Evolutionary conservation across 768 basidiomycete genomes (phyloP).

Genomic region (Brasilioporus rufonigricans): DNA sequence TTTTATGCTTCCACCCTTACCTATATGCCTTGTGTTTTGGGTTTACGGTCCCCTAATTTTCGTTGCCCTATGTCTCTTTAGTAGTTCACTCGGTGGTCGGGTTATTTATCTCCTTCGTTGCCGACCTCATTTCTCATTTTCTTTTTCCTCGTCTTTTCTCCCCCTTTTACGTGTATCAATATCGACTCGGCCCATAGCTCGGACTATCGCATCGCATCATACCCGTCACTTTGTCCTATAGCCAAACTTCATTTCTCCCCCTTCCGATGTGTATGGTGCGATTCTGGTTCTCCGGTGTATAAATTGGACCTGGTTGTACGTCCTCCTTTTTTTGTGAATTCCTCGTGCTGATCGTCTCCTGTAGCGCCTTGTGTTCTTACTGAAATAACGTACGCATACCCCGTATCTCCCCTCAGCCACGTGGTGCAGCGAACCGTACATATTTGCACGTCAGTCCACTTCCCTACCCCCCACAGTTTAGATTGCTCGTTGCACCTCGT

Average conservation of each 20-base stretch:
- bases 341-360: constrained; percentile 8
- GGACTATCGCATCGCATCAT: constrained; percentile 36
- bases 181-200: constrained; percentile 28
- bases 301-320: constrained; percentile 28
- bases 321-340: neutral
- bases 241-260: neutral
- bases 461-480: constrained; percentile 10
- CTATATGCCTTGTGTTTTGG: constrained; percentile 21
- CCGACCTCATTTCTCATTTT: constrained; percentile 2
- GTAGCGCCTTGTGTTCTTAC: constrained; percentile 28
- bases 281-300: constrained; percentile 31
- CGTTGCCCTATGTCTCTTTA: constrained; percentile 27
- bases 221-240: constrained; percentile 28
- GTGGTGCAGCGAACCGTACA: constrained; percentile 24
- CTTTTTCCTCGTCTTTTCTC: neutral
- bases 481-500: constrained; percentile 22
- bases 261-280: constrained; percentile 34
- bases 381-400: constrained; percentile 28
- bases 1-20: constrained; percentile 14
- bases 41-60: constrained; percentile 24
- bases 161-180: constrained; percentile 30
- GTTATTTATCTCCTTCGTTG: constrained; percentile 18
- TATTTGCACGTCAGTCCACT: constrained; percentile 18
- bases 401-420: constrained; percentile 7
- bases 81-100: constrained; percentile 18